Conservation (phyloP, 2,329 filamentous ascomycete genomes). For the Neonectria coccinea region DNA sequence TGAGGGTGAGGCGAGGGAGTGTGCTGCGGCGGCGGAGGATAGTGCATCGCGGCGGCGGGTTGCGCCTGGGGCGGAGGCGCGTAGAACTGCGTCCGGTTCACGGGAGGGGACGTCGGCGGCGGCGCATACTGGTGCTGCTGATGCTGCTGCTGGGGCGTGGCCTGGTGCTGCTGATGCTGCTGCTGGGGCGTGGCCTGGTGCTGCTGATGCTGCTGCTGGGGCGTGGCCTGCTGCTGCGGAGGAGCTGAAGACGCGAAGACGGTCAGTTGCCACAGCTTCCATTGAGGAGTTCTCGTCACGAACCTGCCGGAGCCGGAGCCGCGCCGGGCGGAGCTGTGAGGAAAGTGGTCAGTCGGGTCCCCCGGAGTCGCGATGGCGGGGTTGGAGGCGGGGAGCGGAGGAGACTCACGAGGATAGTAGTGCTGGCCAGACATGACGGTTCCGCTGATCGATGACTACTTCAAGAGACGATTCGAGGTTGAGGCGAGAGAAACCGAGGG, state of each 20-base stretch:
- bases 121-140: constrained; percentile 57
- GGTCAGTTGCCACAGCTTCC: constrained; percentile 24
- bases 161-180: constrained; percentile 37
- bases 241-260: constrained; percentile 34
- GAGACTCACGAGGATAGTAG: constrained; percentile 61
- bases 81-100: constrained; percentile 60
- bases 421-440: constrained; percentile 55
- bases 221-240: constrained; percentile 31
- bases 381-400: constrained; percentile 4
- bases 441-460: constrained; percentile 1
- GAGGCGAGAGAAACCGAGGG: neutral
- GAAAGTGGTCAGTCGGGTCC: constrained; percentile 35
- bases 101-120: constrained; percentile 61
- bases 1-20: constrained; percentile 50
- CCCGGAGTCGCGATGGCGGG: constrained; percentile 18
- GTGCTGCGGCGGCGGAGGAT: constrained; percentile 49
- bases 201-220: constrained; percentile 41
- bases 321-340: constrained; percentile 56
- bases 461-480: neutral
- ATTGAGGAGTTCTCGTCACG: constrained; percentile 21
- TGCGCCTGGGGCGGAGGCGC: constrained; percentile 55
- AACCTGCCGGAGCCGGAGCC: constrained; percentile 47
- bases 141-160: constrained; percentile 33
- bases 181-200: constrained; percentile 32
- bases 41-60: constrained; percentile 45